These are phyloP conservation scores for Protomyces pachydermus DNA, from an alignment of 1,139 yeast genomes.

Conservation along the genomic window DNA sequence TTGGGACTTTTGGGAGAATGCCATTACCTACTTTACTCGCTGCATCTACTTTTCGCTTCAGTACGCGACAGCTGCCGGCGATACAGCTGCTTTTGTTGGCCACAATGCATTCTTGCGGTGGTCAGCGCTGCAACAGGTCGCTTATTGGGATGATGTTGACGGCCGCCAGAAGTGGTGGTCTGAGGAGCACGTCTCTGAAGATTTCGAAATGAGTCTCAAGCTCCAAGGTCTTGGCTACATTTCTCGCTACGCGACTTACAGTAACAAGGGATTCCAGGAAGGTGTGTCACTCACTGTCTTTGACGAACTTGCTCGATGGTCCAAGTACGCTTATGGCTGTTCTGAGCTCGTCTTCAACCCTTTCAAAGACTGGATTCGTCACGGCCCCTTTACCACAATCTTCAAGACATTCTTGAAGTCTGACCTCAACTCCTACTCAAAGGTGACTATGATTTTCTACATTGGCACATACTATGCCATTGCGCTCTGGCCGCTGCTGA, in stretches of 20 bases:
- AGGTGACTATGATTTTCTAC: constrained; percentile 30
- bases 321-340: constrained; percentile 32
- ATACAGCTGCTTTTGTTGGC: constrained; percentile 32
- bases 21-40: constrained; percentile 32
- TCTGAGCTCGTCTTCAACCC: constrained; percentile 30
- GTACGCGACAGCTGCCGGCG: constrained; percentile 32
- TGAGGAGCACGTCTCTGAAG: constrained; percentile 32
- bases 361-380: constrained; percentile 26
- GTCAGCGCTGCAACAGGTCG: constrained; percentile 31
- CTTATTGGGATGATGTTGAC: constrained; percentile 28
- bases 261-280: constrained; percentile 30
- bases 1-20: constrained; percentile 31
- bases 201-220: constrained; percentile 32
- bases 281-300: constrained; percentile 32
- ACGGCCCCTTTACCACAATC: constrained; percentile 30
- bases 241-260: constrained; percentile 28
- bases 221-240: constrained; percentile 31
- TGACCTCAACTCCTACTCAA: constrained; percentile 23
- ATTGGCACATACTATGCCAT: constrained; percentile 32
- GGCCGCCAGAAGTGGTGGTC: constrained; percentile 31
- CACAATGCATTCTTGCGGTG: constrained; percentile 32
- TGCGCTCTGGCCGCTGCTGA: constrained; percentile 28
- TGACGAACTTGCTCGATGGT: constrained; percentile 32
- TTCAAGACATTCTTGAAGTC: constrained; percentile 28
- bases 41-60: constrained; percentile 31